phyloP scores from a whole-genome alignment of 441 rosid species.

The Adansonia grandidieri region DNA sequence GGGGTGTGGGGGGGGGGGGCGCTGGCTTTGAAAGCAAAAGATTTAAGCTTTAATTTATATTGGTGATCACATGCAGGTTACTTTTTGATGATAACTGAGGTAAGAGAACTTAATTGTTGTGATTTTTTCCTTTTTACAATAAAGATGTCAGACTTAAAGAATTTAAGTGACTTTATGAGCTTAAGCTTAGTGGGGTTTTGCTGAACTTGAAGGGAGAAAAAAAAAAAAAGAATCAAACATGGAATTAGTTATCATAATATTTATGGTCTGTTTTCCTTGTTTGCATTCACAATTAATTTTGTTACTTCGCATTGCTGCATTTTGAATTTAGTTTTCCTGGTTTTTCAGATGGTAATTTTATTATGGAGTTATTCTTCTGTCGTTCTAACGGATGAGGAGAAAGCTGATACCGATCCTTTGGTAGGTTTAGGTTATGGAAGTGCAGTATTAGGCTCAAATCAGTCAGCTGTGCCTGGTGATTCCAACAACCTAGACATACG shows the following conservation, averaged over 20 bases:
- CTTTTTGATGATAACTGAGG: background rate
- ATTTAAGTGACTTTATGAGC: background rate
- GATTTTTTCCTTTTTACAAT: slow-evolving; percentile 4
- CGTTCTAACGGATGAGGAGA: slow-evolving; percentile 76
- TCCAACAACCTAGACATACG: slow-evolving; percentile 49
- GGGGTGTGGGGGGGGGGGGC: too few relatives aligned
- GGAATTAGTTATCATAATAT: background rate
- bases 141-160: background rate
- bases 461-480: slow-evolving; percentile 26
- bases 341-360: slow-evolving; percentile 69
- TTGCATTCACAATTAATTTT: background rate
- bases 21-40: too few relatives aligned
- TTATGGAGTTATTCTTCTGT: slow-evolving; percentile 84
- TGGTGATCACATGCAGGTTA: background rate
- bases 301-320: background rate
- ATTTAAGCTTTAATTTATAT: background rate
- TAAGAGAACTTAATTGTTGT: background rate
- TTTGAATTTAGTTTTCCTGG: background rate
- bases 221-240: background rate
- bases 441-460: slow-evolving; percentile 34
- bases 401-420: slow-evolving; percentile 59
- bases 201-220: background rate
- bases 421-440: slow-evolving; percentile 37
- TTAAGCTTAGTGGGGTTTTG: background rate
- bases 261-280: slow-evolving; percentile 6